A percentile compares a stretch with the other conserved stretches of the same genome.
Conservation (phyloP, 148 eudicot species). For the Agrostemma githago region DNA sequence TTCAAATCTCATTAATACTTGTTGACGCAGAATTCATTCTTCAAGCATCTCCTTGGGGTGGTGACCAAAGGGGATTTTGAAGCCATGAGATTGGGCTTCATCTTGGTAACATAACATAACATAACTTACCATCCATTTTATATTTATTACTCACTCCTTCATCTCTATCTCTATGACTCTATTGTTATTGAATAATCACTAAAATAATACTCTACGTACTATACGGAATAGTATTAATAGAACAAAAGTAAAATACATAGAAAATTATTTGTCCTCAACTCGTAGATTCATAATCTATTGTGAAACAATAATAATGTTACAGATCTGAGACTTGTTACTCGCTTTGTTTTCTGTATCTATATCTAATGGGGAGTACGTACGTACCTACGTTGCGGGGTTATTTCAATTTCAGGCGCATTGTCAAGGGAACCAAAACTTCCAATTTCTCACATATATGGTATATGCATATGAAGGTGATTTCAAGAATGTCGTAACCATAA, state of each 20-base stretch:
- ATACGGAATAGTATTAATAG: too few species aligned
- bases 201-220: too few species aligned
- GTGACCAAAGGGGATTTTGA: slow-evolving; percentile 27
- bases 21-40: slow-evolving; percentile 20
- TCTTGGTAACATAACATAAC: slow-evolving; percentile 22
- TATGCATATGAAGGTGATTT: slow-evolving; percentile 30
- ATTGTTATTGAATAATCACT: background rate
- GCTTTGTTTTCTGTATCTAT: background rate
- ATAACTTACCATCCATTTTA: too few species aligned
- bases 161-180: too few species aligned
- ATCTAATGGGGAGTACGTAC: background rate
- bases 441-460: slow-evolving; percentile 29
- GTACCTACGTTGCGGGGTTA: too few species aligned
- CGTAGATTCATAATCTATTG: too few species aligned
- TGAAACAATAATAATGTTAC: too few species aligned
- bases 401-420: slow-evolving; percentile 26
- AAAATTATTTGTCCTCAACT: too few species aligned
- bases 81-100: slow-evolving; percentile 31
- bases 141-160: too few species aligned
- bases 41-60: slow-evolving; percentile 28
- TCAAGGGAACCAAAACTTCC: slow-evolving; percentile 18
- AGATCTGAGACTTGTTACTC: background rate
- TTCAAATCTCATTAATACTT: too few species aligned
- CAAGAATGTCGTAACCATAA: slow-evolving; percentile 22
- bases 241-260: background rate